phyloP scores from a whole-genome alignment of 2,329 filamentous ascomycete species.

The Cladosporium velox region DNA sequence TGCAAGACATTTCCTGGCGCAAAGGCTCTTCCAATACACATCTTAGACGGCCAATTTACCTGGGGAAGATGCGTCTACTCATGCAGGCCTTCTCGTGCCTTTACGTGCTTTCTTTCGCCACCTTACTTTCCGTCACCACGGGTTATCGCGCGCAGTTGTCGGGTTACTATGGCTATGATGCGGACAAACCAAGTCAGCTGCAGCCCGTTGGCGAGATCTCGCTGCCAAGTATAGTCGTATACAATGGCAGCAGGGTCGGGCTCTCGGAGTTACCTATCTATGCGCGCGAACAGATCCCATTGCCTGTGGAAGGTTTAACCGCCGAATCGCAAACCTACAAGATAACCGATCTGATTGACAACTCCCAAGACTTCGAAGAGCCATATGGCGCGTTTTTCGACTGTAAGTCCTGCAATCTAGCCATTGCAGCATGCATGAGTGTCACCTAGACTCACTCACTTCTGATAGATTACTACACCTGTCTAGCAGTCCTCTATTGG shows the following conservation, averaged over 20 bases:
- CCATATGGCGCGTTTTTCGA: background rate
- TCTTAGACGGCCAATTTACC: background rate
- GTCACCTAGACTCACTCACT: background rate
- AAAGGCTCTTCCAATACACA: background rate
- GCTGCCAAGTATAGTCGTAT: background rate
- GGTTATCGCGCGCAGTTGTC: slow-evolving; percentile 5
- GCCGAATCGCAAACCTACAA: background rate
- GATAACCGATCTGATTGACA: background rate
- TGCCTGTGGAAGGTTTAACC: background rate
- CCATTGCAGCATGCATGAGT: background rate
- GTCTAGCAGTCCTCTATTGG: background rate
- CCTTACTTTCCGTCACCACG: slow-evolving; percentile 8
- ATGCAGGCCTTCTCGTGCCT: background rate
- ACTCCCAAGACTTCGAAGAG: background rate
- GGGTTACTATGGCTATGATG: background rate
- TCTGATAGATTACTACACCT: background rate
- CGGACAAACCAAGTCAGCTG: background rate
- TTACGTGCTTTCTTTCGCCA: background rate
- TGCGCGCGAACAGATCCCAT: background rate
- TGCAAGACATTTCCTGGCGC: background rate
- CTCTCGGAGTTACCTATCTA: background rate
- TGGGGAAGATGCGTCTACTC: background rate
- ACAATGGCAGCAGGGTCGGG: background rate
- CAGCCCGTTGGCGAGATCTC: background rate
- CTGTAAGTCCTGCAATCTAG: background rate